phyloP scores from a whole-genome alignment of 306 rosid species.

The Dryas octopetala region DNA sequence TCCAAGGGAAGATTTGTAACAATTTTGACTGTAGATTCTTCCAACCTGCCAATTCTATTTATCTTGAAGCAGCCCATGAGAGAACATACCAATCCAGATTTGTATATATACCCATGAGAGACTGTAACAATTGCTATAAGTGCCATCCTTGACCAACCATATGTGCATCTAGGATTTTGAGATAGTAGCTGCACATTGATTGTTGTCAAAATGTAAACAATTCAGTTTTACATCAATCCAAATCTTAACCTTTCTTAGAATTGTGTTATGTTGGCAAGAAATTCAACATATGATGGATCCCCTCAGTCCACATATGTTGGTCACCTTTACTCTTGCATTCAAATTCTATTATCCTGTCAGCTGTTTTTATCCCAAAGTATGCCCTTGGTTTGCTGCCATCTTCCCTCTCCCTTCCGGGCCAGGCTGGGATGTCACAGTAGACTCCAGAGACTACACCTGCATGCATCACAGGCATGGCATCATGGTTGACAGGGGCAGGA shows the following conservation, averaged over 20 bases:
- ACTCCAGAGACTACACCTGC: conserved; percentile 80
- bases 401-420: conserved; percentile 76
- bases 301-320: conserved; percentile 74
- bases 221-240: conserved; percentile 18
- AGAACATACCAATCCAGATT: conserved; percentile 10
- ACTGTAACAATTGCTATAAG: conserved; percentile 12
- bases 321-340: conserved; percentile 79
- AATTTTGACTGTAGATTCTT: conserved; percentile 24
- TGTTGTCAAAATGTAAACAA: conserved; percentile 2
- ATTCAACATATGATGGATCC: conserved; percentile 74
- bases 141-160: background rate
- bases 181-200: conserved; percentile 15
- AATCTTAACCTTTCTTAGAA: background rate
- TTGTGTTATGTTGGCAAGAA: conserved; percentile 47
- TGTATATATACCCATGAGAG: conserved; percentile 15
- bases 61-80: conserved; percentile 26
- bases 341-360: conserved; percentile 73
- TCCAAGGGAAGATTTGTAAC: conserved; percentile 14
- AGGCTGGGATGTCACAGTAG: conserved; percentile 54
- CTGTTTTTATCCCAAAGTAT: conserved; percentile 77
- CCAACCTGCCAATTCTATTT: conserved; percentile 22
- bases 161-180: conserved; percentile 8
- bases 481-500: conserved; percentile 13
- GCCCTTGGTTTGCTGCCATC: conserved; percentile 45
- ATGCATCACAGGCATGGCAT: conserved; percentile 45